Evolutionary conservation across 257 asterid genomes (phyloP), one percentile per base, ranked within the genome.

Genomic region (Solanum lignicaule): DNA sequence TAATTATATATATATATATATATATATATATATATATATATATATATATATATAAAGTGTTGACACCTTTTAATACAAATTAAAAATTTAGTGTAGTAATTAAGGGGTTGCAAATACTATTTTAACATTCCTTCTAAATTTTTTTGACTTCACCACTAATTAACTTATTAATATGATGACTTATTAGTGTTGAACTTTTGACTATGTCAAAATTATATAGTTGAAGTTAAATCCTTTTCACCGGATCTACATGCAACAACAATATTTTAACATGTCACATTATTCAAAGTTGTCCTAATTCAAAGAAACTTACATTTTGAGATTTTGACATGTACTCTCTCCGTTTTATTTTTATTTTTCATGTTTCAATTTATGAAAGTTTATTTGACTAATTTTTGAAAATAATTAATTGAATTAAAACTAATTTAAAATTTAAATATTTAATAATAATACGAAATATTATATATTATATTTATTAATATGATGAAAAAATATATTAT

Each of bases 71-170:
- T 46, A 0, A 46, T 46, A 46, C 2, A 48, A 5, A 2, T 48
- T 48, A 1, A 48, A 48, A 0, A 0, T 48, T 48, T 48, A 2
- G 0, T 48, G 0, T 14, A 48, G 7, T 5, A 2, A 0, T 48
- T 48, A 15, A 48, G 21, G 60, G 1, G 0, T 48, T 15, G 21
- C 21, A 48, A 15, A 48, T 21, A 15, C 60, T 43, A 48, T 5
- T 48, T 15, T 15, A 16, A 48, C 20, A 48, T 0, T 1, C 0
- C 3, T 15, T 15, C 15, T 48, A 0, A 48, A 15, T 29, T 4
- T 4, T 0, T 13, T 0, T 14, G 0, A 48, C 20, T 15, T 0
- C 0, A 4, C 0, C 6, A 13, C 0, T 13, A 0, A 43, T 43
- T 43, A 43, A 4, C 55, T 43, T 43, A 31, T 7, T 71, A 14